Evolutionary conservation across 805 yeast species (phyloP), one percentile per base, ranked within the genome.

Genomic region (Jamesozyma lodderae): DNA sequence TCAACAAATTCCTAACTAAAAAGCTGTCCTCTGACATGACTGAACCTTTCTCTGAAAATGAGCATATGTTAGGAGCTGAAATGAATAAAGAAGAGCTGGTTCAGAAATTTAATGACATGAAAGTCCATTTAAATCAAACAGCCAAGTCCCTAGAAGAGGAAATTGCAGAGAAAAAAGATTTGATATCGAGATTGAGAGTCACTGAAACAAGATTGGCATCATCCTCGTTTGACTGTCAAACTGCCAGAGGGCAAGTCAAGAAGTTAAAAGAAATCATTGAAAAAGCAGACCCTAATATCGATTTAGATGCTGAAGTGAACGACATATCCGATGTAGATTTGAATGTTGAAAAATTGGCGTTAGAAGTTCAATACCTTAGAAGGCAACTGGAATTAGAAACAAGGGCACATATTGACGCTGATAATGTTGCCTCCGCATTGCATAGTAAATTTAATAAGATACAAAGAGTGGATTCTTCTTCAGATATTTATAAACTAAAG

Each of bases 151-250:
- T 76, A 37, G 63, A 73, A 31, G 70, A 64, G 26, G 78, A 74
- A 48, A 48, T 59, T 8, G 62, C 61, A 22, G 66, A 61, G 16
- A 65, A 63, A 33, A 55, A 65, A 49, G 55, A 70, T 59, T 54
- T 79, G 31, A 61, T 66, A 18, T 76, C 80, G 32, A 85, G 80
- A 42, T 51, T 79, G 36, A 68, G 70, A 23, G 61, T 80, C 47
- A 57, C 82, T 11, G 81, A 79, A 46, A 72, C 79, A 2, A 68
- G 83, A 47, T 54, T 77, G n/a, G 79, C 81, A 2, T 68, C 79
- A n/a, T 79, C 77, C 35, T 67, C 78, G 6, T 73, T 73, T 44
- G 81, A 76, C 38, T 73, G 69, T 42, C 76, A 72, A 49, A 72
- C 62, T 36, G 51, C 67, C 43, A 66, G 60, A 32, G 68, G 70